A percentile compares a stretch with the other conserved stretches of the same genome.
Conservation (phyloP, 805 yeast species). For the Pichia paraexigua region DNA sequence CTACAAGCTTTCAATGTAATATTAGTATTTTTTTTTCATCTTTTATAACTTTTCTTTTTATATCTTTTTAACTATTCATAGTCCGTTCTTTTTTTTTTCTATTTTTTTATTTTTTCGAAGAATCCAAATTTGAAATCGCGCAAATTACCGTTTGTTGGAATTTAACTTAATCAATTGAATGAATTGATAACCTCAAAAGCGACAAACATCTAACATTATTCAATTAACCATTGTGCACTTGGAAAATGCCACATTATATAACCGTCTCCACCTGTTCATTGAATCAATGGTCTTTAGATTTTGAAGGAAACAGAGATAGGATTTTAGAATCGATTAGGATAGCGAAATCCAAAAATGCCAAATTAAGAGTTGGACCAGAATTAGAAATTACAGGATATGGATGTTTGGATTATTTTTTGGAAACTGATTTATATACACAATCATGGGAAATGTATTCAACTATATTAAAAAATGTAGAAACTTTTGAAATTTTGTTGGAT, state of each 20-base stretch:
- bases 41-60: neutral
- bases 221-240: no score
- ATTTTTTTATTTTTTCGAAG: no score
- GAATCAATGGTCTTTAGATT: constrained; percentile 98
- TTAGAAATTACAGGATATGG: constrained; percentile 93
- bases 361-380: constrained; percentile 93
- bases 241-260: constrained; percentile 70
- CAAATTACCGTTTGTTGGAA: no score
- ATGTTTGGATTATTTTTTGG: constrained; percentile 88
- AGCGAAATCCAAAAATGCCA: constrained; percentile 73
- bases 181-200: no score
- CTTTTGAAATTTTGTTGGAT: constrained; percentile 74
- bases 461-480: constrained; percentile 57
- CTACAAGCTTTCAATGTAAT: neutral
- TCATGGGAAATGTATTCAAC: constrained; percentile 92
- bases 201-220: no score
- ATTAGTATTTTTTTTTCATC: neutral
- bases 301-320: constrained; percentile 93
- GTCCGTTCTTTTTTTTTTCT: no score
- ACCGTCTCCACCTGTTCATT: constrained; percentile 91
- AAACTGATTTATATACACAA: constrained; percentile 79
- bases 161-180: no score
- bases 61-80: no score
- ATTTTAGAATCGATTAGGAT: constrained; percentile 69
- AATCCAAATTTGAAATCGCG: no score